Evolutionary conservation across 192 early-diverging fungal genomes (phyloP).

Genomic region (Mortierella hygrophila): DNA sequence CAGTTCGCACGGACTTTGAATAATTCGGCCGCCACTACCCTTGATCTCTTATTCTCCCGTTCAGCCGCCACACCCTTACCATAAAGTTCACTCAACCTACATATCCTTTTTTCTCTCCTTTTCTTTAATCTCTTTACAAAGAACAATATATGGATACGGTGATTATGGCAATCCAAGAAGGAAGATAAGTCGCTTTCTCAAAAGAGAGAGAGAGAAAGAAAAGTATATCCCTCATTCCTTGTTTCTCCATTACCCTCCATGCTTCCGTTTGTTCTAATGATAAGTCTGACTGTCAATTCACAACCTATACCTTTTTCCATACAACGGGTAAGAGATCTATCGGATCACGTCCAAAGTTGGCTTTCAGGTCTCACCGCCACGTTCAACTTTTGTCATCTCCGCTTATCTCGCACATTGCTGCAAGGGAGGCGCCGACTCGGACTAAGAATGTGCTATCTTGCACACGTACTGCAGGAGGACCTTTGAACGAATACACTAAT

Average conservation of each 20-base stretch:
- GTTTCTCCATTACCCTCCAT: not conserved
- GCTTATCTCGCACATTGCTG: not conserved
- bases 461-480: not conserved
- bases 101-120: no score
- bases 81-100: no score
- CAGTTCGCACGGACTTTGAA: slow-evolving; percentile 4
- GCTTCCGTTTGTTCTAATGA: not conserved
- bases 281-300: not conserved
- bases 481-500: no score
- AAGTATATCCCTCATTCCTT: not conserved
- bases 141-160: no score
- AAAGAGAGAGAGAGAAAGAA: no score
- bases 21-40: no score
- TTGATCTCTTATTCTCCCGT: not conserved
- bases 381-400: not conserved
- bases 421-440: not conserved
- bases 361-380: not conserved
- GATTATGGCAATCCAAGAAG: no score
- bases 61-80: not conserved
- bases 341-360: not conserved
- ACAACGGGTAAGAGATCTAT: not conserved
- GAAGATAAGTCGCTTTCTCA: no score
- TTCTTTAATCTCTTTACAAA: no score
- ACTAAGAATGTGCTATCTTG: not conserved
- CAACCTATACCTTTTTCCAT: not conserved